Evolutionary conservation across 2,329 filamentous ascomycete species (phyloP).

Genomic region (Ramichloridium luteum): DNA sequence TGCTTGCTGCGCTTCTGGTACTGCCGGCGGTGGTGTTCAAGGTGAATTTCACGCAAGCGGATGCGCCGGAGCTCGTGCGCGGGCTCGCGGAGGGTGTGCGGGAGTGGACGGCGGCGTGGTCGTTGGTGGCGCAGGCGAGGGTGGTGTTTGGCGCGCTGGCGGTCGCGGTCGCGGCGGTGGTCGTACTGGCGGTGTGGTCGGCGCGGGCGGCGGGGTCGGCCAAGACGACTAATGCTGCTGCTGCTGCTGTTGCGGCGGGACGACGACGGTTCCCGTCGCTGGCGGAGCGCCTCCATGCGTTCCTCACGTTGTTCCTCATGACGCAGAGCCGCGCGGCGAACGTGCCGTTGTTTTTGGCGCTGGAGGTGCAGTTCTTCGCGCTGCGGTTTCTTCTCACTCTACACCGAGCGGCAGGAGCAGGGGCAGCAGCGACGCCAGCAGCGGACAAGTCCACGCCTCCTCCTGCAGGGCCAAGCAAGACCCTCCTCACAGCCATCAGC

Average conservation of each 20-base stretch:
- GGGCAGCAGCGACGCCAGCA: background rate
- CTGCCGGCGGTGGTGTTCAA: slow-evolving; percentile 68
- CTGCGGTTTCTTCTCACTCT: slow-evolving; percentile 19
- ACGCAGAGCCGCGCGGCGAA: slow-evolving; percentile 81
- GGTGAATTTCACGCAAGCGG: slow-evolving; percentile 71
- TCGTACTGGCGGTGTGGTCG: slow-evolving; percentile 13
- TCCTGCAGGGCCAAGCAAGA: background rate
- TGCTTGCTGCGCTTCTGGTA: slow-evolving; percentile 32
- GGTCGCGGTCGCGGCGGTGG: slow-evolving; percentile 20
- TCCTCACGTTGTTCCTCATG: slow-evolving; percentile 66
- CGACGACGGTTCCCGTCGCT: slow-evolving; percentile 16
- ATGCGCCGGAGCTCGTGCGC: slow-evolving; percentile 61
- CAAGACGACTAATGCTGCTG: background rate
- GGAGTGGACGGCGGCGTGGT: slow-evolving; percentile 15
- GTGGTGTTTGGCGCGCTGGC: slow-evolving; percentile 27
- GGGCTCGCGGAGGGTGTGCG: slow-evolving; percentile 31
- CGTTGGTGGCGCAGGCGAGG: slow-evolving; percentile 26
- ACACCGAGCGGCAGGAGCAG: too few relatives aligned
- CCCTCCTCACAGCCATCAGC: slow-evolving; percentile 44
- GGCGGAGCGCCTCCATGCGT: slow-evolving; percentile 42
- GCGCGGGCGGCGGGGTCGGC: slow-evolving; percentile 7
- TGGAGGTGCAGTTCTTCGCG: slow-evolving; percentile 42
- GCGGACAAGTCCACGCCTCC: background rate
- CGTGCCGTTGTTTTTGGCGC: slow-evolving; percentile 70
- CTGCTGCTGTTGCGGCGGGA: too few relatives aligned